Conservation (phyloP, 2,329 filamentous ascomycete species). For the Aspergillus oerlinghausenensis region DNA sequence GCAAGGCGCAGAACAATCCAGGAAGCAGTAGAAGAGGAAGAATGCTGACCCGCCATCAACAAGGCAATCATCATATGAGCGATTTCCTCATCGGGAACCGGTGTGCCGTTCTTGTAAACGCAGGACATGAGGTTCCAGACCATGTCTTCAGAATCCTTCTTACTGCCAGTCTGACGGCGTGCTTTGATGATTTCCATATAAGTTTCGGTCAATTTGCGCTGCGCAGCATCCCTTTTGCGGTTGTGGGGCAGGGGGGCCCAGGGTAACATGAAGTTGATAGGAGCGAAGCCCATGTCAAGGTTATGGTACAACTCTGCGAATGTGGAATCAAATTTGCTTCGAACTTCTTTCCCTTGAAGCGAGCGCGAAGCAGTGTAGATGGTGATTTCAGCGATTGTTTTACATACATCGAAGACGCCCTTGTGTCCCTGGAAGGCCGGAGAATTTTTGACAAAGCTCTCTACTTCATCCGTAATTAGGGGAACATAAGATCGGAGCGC, state of each 20-base stretch:
- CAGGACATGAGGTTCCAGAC: slow-evolving; percentile 87
- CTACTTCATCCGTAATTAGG: slow-evolving; percentile 71
- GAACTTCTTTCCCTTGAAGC: slow-evolving; percentile 79
- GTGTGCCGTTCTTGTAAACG: slow-evolving; percentile 74
- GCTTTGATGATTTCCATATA: slow-evolving; percentile 79
- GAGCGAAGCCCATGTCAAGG: slow-evolving; percentile 83
- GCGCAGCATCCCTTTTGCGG: slow-evolving; percentile 71
- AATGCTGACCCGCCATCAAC: slow-evolving; percentile 89
- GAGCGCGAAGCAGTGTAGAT: slow-evolving; percentile 86
- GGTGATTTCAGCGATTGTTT: slow-evolving; percentile 77
- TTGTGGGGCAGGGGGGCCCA: slow-evolving; percentile 90
- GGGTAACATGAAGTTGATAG: slow-evolving; percentile 85
- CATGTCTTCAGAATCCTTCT: slow-evolving; percentile 65
- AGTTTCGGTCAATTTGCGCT: slow-evolving; percentile 72
- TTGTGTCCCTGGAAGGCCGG: slow-evolving; percentile 62
- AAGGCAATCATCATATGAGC: slow-evolving; percentile 93
- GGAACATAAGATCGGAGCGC: slow-evolving; percentile 68
- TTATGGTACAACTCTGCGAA: slow-evolving; percentile 83
- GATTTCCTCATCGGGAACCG: slow-evolving; percentile 76
- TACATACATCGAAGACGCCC: slow-evolving; percentile 67
- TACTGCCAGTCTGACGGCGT: slow-evolving; percentile 54
- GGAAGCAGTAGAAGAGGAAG: slow-evolving; percentile 74
- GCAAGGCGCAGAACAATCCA: slow-evolving; percentile 84
- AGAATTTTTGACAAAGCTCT: slow-evolving; percentile 65
- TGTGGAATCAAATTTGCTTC: slow-evolving; percentile 71